Evolutionary conservation across 495 filamentous ascomycete genomes (phyloP).

Genomic region (Bacidia gigantensis): DNA sequence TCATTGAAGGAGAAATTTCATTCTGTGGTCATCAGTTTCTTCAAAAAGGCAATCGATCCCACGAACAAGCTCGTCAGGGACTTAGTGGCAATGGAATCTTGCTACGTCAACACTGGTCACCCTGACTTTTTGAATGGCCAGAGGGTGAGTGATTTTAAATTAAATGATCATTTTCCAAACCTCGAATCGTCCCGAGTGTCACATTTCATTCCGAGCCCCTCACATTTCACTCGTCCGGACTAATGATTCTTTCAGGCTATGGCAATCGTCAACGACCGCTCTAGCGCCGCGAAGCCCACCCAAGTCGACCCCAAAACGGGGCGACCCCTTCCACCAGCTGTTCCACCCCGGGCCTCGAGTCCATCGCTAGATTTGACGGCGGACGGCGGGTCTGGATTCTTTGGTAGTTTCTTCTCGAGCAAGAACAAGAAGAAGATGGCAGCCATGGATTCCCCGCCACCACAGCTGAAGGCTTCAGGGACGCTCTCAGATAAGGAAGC

Average conservation of each 20-base stretch:
- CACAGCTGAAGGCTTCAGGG: conserved; percentile 85
- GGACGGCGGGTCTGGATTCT: conserved; percentile 64
- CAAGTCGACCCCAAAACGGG: conserved; percentile 99
- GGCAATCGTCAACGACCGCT: conserved; percentile 90
- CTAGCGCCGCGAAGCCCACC: conserved; percentile 66
- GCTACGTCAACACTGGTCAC: conserved; percentile 97
- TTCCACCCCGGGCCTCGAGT: conserved; percentile 56
- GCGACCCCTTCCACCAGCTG: conserved; percentile 63
- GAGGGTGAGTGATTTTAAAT: conserved; percentile 40
- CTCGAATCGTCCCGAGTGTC: too few species aligned
- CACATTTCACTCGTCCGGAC: too few species aligned
- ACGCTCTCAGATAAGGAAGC: conserved; percentile 82
- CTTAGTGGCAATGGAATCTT: conserved; percentile 86
- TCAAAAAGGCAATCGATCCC: conserved; percentile 95
- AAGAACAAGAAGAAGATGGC: conserved; percentile 99
- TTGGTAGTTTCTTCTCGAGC: conserved; percentile 90
- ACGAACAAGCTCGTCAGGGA: conserved; percentile 95
- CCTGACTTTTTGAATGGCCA: conserved; percentile 97
- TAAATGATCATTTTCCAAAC: too few species aligned
- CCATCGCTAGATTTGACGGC: conserved; percentile 42
- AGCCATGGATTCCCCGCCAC: conserved; percentile 90
- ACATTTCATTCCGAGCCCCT: too few species aligned
- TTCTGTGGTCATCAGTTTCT: conserved; percentile 82
- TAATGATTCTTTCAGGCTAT: conserved; percentile 48
- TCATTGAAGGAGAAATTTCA: conserved; percentile 94